Evolutionary conservation across 2,329 filamentous ascomycete genomes (phyloP), one percentile per base, ranked within the genome.

Genomic region (Penicillium sp.): DNA sequence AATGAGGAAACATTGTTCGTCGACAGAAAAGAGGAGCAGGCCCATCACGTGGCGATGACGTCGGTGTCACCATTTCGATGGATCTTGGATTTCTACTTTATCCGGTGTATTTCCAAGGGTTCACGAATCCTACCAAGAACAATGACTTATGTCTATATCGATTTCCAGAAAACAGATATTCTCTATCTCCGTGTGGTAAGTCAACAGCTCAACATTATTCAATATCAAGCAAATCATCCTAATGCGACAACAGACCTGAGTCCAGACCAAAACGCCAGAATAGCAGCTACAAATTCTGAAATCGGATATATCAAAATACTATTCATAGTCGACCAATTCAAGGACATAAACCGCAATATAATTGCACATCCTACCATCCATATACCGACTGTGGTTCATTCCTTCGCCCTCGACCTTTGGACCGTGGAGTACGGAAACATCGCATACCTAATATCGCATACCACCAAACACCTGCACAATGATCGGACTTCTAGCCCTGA

Each of bases 401-500:
- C 27, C 16, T 46, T 50, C 16, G 38, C 25, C 13, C 34, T n/a
- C 8, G 8, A 38, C n/a, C 31, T 27, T 27, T 25, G 21, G 16
- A 25, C 3, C 39, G n/a, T 31, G 43, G n/a, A 45, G 13, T 11
- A 21, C 27, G 27, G 43, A 31, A 16, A 33, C 16, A 29, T 33
- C n/a, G 13, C 38, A 49, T 38, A 38, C 31, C 6, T 27, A 23
- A 10, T 15, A 51, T 39, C n/a, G 7, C 21, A 46, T 33, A 48
- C 3, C 43, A 45, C 41, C 39, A 59, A 40, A 45, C 13, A 65
- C 19, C 27, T 59, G 39, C 65, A 66, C 48, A 53, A 76, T 77
- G 73, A 70, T 79, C 57, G 75, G 76, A 23, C 66, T 78, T 21
- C 57, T 78, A 44, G 58, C 72, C 40, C 59, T 78, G 49, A 65